These are phyloP conservation scores for Tritrichomonas foetus DNA, from an alignment of 208 protist species.

Conservation along the genomic window DNA sequence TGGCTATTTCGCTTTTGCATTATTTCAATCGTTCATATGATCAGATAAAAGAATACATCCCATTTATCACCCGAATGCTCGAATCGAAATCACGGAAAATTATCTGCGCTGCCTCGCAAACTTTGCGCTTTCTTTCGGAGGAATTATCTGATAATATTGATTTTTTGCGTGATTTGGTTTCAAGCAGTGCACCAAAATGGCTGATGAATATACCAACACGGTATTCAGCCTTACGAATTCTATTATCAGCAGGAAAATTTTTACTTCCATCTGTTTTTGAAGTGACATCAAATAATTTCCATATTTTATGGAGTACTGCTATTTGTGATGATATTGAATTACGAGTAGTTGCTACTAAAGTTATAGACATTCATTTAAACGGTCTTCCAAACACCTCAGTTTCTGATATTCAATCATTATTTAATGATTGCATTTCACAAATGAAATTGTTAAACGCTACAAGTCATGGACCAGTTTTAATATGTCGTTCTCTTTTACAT, in stretches of 20 bases:
- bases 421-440: neutral
- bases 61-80: neutral
- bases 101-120: neutral
- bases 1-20: slow-evolving; percentile 7
- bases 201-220: neutral
- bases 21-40: neutral
- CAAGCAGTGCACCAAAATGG: slow-evolving; percentile 2
- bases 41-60: neutral
- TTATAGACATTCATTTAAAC: neutral
- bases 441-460: neutral
- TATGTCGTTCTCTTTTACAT: neutral
- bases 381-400: neutral
- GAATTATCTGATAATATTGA: neutral
- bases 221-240: neutral
- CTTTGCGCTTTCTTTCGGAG: neutral
- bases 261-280: neutral
- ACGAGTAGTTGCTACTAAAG: neutral
- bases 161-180: neutral
- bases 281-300: neutral
- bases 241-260: neutral
- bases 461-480: neutral
- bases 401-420: neutral
- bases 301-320: neutral
- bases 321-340: neutral
- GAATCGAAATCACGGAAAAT: neutral